Evolutionary conservation across 306 rosid species (phyloP), one percentile per base, ranked within the genome.

Genomic region (Castanea sativa): DNA sequence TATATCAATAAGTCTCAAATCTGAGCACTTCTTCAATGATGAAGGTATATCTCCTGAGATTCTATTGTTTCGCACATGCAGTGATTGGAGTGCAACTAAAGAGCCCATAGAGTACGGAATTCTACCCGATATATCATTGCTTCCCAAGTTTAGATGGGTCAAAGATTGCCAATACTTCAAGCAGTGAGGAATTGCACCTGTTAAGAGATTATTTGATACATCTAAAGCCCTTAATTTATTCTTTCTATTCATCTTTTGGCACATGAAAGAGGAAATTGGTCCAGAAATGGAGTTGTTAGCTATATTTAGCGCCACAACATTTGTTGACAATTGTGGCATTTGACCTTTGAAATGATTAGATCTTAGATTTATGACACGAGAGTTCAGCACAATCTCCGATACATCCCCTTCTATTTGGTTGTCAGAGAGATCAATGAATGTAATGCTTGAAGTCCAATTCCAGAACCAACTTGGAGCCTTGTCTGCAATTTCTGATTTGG

Each of bases 261-360:
- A 83, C 29, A 83, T 60, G 33, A 83, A 41, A 30, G 33, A 30
- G 33, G 16, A 83, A 51, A 83, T 27, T 19, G 55, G 67, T 27
- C 83, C 83, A 8, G 55, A 79, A 38, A 83, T 51, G 55, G 86
- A 35, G 69, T 83, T 83, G 35, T 83, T 83, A 32, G 83, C 83
- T 32, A 83, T 29, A 35, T 83, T 68, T 29, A 83, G 52, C 59
- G 68, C 79, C 73, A 74, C 74, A 69, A 83, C 83, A 74, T 78
- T 32, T 69, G 74, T 15, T 7, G 80, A 74, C 55, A 83, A 71
- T 6, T 76, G 78, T 23, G 83, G 83, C 69, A 83, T 21, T n/a
- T 19, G 20, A 29, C 86, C 86, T 23, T 59, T 69, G 83, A 83
- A 69, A 3, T 73, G 29, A 74, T 83, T 83, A 74, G 76, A 74